These are phyloP conservation scores for Rhipidocladum racemiflorum DNA, from an alignment of 176 grass and related monocot species.

Conservation along the genomic window DNA sequence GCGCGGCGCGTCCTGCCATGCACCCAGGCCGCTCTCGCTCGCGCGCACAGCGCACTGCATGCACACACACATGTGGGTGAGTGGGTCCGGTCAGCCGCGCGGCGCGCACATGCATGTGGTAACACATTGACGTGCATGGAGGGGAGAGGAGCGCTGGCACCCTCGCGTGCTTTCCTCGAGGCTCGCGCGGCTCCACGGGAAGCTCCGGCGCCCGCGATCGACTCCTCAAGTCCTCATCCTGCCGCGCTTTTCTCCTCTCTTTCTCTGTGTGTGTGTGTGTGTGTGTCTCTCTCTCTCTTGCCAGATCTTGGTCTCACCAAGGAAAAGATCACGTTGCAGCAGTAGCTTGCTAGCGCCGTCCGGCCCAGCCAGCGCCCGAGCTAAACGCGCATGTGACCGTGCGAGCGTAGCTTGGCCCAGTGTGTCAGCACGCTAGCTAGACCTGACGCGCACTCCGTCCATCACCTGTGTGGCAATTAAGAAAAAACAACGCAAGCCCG, in stretches of 20 bases:
- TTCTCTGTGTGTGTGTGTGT: too few relatives aligned
- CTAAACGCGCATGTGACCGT: constrained; percentile 17
- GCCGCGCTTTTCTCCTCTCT: background rate
- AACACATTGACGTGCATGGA: background rate
- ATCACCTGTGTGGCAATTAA: background rate
- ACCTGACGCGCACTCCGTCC: background rate
- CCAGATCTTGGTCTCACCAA: background rate
- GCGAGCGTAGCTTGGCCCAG: background rate
- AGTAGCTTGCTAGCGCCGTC: background rate
- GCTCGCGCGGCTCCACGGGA: background rate
- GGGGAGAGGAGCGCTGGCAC: background rate
- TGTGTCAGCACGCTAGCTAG: background rate
- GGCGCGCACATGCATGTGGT: too few relatives aligned
- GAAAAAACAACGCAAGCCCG: background rate
- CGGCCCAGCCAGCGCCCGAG: background rate
- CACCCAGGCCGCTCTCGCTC: background rate
- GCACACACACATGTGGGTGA: too few relatives aligned
- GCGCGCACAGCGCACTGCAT: background rate
- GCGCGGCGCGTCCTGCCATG: constrained; percentile 3
- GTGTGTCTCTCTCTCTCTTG: background rate
- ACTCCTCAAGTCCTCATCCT: background rate
- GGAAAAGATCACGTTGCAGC: constrained; percentile 51
- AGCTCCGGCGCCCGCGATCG: background rate
- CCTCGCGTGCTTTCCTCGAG: constrained; percentile 17
- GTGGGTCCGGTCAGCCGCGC: background rate